Evolutionary conservation across 257 asterid species (phyloP).

Genomic region (Haberlea rhodopensis): DNA sequence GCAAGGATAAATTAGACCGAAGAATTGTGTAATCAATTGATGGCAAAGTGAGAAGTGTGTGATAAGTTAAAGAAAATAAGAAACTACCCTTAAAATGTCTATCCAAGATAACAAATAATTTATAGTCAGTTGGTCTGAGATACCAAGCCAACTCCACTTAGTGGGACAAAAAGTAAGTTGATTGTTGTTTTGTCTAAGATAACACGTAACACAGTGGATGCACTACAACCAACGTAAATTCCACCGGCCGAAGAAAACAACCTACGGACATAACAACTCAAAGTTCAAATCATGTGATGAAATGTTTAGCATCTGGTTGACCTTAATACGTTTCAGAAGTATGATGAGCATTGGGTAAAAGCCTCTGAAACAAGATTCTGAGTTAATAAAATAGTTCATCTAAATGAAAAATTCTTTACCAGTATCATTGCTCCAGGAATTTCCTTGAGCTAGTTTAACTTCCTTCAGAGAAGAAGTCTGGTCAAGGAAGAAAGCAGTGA

Average conservation of each 20-base stretch:
- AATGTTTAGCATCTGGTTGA: not conserved
- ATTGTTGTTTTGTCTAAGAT: too few species aligned
- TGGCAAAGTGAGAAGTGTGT: constrained; percentile 15
- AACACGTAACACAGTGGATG: constrained; percentile 3
- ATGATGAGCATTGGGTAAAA: not conserved
- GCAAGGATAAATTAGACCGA: constrained; percentile 18
- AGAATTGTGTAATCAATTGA: not conserved
- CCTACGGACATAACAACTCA: constrained; percentile 11
- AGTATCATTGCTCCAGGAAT: not conserved
- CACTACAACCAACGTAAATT: constrained; percentile 21
- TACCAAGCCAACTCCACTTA: too few species aligned
- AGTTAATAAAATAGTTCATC: not conserved
- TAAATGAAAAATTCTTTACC: constrained; percentile 16
- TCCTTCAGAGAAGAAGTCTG: constrained; percentile 28
- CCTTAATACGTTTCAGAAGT: too few species aligned
- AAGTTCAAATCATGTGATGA: not conserved
- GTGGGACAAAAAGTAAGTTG: too few species aligned
- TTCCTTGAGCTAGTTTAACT: constrained; percentile 20
- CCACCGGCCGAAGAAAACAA: constrained; percentile 13
- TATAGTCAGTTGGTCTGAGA: too few species aligned
- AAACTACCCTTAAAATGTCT: not conserved
- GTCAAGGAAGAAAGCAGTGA: constrained; percentile 21
- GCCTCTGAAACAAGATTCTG: not conserved
- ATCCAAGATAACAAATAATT: too few species aligned
- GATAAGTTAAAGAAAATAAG: constrained; percentile 2